phyloP scores from a whole-genome alignment of 106 monocot genomes.

The Dioscorea dumetorum region DNA sequence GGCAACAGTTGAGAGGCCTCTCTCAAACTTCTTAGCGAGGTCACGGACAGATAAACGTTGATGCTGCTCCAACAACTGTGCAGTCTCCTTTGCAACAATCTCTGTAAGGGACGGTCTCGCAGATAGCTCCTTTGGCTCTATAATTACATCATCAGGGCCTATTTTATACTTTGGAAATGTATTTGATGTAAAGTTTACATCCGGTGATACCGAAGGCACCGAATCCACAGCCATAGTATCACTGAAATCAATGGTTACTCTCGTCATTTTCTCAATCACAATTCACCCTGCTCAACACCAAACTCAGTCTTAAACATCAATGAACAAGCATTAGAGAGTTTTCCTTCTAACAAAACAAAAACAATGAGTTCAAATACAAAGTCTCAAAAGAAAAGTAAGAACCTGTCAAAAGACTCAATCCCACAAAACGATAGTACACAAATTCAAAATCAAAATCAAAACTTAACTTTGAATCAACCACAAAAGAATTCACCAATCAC shows the following conservation, averaged over 20 bases:
- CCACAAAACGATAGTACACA: no score
- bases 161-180: constrained; percentile 67
- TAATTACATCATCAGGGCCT: constrained; percentile 52
- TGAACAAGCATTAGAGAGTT: no score
- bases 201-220: constrained; percentile 42
- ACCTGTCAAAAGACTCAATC: no score
- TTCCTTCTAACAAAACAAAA: no score
- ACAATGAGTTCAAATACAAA: no score
- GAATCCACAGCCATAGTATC: constrained; percentile 30
- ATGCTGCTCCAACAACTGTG: constrained; percentile 69
- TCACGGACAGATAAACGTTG: constrained; percentile 88
- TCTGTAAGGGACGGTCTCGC: constrained; percentile 56
- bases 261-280: constrained; percentile 40
- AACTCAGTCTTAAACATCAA: neutral
- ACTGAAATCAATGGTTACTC: constrained; percentile 30
- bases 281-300: neutral
- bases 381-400: no score
- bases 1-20: constrained; percentile 50
- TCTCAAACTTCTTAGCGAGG: constrained; percentile 84
- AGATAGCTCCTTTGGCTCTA: constrained; percentile 47
- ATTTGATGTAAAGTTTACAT: constrained; percentile 56
- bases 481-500: no score
- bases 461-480: no score
- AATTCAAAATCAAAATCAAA: no score
- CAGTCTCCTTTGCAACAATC: constrained; percentile 77